A percentile compares a stretch with the other conserved stretches of the same genome.
phyloP scores from a whole-genome alignment of 306 rosid species.

The Sophora flavescens region DNA sequence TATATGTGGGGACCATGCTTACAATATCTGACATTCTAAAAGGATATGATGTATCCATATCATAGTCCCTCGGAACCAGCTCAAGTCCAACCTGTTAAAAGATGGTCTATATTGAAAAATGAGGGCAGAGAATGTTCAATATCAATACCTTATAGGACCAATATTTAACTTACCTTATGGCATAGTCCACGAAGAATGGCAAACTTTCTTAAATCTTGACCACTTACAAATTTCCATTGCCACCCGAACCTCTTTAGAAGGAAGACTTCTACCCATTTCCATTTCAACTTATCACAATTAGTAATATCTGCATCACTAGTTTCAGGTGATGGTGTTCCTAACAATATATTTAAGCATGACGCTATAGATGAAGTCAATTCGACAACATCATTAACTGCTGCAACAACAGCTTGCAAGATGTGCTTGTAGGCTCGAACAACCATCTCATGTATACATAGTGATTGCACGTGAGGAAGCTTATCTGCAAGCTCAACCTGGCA shows the following conservation, averaged over 20 bases:
- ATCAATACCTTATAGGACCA: not conserved
- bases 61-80: slow-evolving; percentile 91
- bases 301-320: slow-evolving; percentile 56
- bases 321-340: slow-evolving; percentile 75
- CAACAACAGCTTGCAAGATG: slow-evolving; percentile 89
- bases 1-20: slow-evolving; percentile 94
- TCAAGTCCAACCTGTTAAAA: slow-evolving; percentile 93
- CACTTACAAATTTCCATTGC: slow-evolving; percentile 74
- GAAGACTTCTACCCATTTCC: slow-evolving; percentile 94
- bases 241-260: slow-evolving; percentile 86
- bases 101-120: slow-evolving; percentile 32
- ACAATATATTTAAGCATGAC: slow-evolving; percentile 81
- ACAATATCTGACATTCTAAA: slow-evolving; percentile 78
- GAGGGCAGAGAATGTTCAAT: slow-evolving; percentile 15
- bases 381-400: slow-evolving; percentile 74
- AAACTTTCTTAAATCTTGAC: slow-evolving; percentile 80
- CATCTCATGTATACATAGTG: slow-evolving; percentile 94
- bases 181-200: slow-evolving; percentile 93
- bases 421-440: slow-evolving; percentile 95
- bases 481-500: slow-evolving; percentile 97
- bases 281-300: slow-evolving; percentile 66
- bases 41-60: slow-evolving; percentile 77
- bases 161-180: slow-evolving; percentile 74
- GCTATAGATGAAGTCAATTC: slow-evolving; percentile 89
- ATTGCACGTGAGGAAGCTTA: slow-evolving; percentile 96